Percentiles rank a stretch among this genome's conserved stretches.
Conservation (phyloP, 106 monocot genomes). For the Vanilla planifolia region DNA sequence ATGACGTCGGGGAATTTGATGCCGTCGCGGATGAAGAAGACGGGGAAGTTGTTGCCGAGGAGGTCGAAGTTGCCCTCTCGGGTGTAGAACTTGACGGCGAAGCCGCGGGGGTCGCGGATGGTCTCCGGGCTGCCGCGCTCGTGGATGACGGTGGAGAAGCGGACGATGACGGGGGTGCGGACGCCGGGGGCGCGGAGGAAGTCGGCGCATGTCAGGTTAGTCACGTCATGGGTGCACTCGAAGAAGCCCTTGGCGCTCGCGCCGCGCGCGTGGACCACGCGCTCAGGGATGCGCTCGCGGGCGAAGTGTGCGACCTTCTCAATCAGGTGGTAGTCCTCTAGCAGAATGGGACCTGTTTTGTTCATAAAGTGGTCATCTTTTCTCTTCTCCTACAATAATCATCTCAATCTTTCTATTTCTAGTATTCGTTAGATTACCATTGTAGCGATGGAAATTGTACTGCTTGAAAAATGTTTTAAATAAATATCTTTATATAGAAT, state of each 20-base stretch:
- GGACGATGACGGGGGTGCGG: constrained; percentile 63
- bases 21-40: constrained; percentile 86
- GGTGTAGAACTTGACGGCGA: constrained; percentile 79
- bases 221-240: constrained; percentile 75
- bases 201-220: constrained; percentile 61
- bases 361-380: not conserved
- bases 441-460: too few species aligned
- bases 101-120: constrained; percentile 72
- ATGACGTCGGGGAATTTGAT: constrained; percentile 90
- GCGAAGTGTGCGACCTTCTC: constrained; percentile 73
- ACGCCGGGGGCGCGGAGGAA: constrained; percentile 69
- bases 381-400: too few species aligned
- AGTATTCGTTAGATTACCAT: too few species aligned
- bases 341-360: constrained; percentile 44
- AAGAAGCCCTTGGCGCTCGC: constrained; percentile 79
- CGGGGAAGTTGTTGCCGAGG: constrained; percentile 85
- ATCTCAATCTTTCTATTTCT: too few species aligned
- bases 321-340: constrained; percentile 72
- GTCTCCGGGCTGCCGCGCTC: constrained; percentile 76
- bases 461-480: too few species aligned
- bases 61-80: constrained; percentile 84
- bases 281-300: constrained; percentile 66
- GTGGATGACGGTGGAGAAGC: constrained; percentile 80
- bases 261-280: constrained; percentile 65
- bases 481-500: too few species aligned